Evolutionary conservation across 2,329 filamentous ascomycete genomes (phyloP).

Genomic region (Calonectria crousiana): DNA sequence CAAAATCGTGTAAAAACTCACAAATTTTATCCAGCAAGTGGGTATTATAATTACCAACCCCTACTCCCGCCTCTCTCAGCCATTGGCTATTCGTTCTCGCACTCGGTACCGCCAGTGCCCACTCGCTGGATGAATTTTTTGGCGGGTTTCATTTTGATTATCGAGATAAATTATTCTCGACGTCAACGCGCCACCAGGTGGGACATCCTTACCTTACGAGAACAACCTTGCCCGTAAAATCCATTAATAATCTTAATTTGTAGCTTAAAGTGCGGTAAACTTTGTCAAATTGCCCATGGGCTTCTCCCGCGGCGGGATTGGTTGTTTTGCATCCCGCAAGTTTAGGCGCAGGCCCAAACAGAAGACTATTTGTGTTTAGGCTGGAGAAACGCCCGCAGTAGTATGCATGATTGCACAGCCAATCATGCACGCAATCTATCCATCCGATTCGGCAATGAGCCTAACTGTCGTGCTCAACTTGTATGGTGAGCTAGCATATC

Average conservation of each 20-base stretch:
- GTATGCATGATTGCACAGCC: background rate
- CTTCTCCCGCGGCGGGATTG: background rate
- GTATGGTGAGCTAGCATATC: background rate
- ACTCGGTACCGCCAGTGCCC: too few species aligned
- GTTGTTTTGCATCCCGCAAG: background rate
- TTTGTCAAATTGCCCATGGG: background rate
- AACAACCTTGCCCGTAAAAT: background rate
- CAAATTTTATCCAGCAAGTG: background rate
- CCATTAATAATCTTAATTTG: conserved; percentile 1
- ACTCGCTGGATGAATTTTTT: too few species aligned
- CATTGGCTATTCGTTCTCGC: background rate
- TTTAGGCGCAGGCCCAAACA: background rate
- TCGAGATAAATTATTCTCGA: background rate
- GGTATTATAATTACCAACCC: background rate
- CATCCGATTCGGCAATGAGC: background rate
- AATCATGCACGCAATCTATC: background rate
- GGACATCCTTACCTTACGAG: background rate
- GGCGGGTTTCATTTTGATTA: background rate
- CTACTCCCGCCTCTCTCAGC: background rate
- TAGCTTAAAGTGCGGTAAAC: background rate
- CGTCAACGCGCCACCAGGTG: background rate
- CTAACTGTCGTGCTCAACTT: background rate
- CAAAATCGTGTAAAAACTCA: background rate
- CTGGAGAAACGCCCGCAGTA: background rate
- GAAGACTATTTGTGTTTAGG: background rate